Conservation (phyloP, 2,329 filamentous ascomycete genomes). For the Cryphonectria parasitica region DNA sequence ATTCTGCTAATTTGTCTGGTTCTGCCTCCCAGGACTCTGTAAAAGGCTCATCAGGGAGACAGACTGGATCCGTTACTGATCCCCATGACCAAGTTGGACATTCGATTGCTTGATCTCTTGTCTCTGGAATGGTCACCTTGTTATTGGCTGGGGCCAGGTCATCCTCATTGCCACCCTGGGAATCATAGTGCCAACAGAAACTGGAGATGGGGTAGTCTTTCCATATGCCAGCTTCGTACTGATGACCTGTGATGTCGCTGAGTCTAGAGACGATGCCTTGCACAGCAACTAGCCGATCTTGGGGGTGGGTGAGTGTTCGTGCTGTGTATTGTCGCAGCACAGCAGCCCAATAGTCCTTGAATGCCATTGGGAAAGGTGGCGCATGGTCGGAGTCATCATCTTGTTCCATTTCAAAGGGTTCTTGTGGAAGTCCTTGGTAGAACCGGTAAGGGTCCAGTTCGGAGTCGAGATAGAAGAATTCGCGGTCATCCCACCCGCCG, state of each 20-base stretch:
- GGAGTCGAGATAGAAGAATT: conserved; percentile 1
- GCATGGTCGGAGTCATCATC: neutral
- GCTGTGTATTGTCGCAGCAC: conserved; percentile 5
- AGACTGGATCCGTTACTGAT: neutral
- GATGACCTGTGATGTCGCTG: neutral
- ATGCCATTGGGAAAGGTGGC: neutral
- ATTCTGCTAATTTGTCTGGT: neutral
- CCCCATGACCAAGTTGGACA: conserved; percentile 1
- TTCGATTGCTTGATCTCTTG: neutral
- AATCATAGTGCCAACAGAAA: conserved; percentile 3
- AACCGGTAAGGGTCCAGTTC: neutral
- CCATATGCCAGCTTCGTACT: neutral
- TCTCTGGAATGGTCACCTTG: neutral
- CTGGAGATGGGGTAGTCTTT: neutral
- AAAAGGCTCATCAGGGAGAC: neutral
- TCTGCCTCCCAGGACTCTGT: neutral
- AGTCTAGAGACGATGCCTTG: neutral
- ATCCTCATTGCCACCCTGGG: neutral
- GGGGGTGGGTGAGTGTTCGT: conserved; percentile 1
- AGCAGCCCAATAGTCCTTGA: neutral
- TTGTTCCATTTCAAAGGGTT: neutral
- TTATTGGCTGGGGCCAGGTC: neutral
- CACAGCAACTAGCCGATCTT: neutral
- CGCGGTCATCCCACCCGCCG: neutral
- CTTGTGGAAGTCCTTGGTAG: neutral